Conservation (phyloP, 257 asterid species). For the Jacaranda mimosifolia region DNA sequence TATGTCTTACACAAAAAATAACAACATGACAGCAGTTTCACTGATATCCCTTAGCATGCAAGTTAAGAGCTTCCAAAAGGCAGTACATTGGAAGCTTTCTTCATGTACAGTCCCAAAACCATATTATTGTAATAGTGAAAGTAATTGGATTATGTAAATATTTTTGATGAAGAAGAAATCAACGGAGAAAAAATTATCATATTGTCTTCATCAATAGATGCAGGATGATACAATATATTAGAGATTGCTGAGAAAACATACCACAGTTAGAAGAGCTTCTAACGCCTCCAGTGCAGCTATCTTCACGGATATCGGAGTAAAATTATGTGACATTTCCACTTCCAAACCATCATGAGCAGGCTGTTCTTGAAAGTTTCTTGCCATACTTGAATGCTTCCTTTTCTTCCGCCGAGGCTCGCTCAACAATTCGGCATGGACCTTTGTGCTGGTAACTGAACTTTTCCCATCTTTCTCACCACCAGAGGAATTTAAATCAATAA, state of each 20-base stretch:
- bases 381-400: conserved; percentile 71
- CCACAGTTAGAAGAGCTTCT: conserved; percentile 83
- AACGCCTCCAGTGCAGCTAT: conserved; percentile 86
- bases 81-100: not conserved
- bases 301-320: conserved; percentile 61
- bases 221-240: not conserved
- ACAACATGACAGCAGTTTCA: not conserved
- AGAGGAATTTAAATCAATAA: conserved; percentile 61
- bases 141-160: not conserved
- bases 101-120: not conserved
- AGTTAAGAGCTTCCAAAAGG: not conserved
- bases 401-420: conserved; percentile 57
- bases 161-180: not conserved
- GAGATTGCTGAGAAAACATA: conserved; percentile 37
- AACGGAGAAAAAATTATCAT: not conserved
- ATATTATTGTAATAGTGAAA: not conserved
- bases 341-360: conserved; percentile 51
- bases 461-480: conserved; percentile 45
- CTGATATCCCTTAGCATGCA: not conserved
- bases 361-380: conserved; percentile 52
- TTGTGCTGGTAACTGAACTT: conserved; percentile 43
- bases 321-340: conserved; percentile 45
- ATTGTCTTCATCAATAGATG: not conserved
- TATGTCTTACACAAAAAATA: not conserved
- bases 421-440: conserved; percentile 47